These are phyloP conservation scores for Cystofilobasidium bisporidii DNA, from an alignment of 768 basidiomycete genomes.

Conservation along the genomic window DNA sequence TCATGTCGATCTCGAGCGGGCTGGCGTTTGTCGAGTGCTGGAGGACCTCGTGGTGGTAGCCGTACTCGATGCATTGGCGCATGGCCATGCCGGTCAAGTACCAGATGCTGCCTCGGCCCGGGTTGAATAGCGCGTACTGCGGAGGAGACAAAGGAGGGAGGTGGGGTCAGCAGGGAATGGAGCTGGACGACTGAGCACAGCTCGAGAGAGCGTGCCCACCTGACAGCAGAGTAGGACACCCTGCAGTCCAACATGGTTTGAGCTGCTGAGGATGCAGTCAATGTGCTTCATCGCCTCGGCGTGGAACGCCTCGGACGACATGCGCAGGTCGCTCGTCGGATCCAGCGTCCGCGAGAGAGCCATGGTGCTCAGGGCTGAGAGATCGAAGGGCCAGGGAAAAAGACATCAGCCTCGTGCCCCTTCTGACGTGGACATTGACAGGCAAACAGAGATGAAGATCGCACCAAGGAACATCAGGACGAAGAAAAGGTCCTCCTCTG, in stretches of 20 bases:
- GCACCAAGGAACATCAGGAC: conserved; percentile 42
- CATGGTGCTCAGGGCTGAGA: conserved; percentile 40
- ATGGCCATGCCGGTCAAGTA: conserved; percentile 40
- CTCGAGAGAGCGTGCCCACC: background rate
- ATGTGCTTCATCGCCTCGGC: conserved; percentile 41
- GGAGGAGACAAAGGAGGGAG: background rate
- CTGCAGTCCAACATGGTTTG: conserved; percentile 40
- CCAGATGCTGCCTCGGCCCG: conserved; percentile 41
- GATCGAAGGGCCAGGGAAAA: background rate
- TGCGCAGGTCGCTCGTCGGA: conserved; percentile 39
- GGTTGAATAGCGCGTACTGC: conserved; percentile 42
- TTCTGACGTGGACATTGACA: no score
- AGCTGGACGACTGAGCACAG: no score
- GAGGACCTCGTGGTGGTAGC: conserved; percentile 39
- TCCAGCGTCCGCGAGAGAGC: conserved; percentile 41
- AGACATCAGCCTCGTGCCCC: background rate
- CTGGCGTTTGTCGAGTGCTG: conserved; percentile 23
- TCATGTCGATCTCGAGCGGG: conserved; percentile 29
- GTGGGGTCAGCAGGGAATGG: background rate
- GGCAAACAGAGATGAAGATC: background rate
- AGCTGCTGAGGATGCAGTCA: conserved; percentile 39
- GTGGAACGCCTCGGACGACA: conserved; percentile 41
- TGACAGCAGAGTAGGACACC: conserved; percentile 36
- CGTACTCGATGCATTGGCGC: conserved; percentile 39
- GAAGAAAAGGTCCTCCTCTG: conserved; percentile 40